Percentiles rank a stretch among this genome's conserved stretches.
Conservation (phyloP, 805 yeast species). For the Komagataella populi region DNA sequence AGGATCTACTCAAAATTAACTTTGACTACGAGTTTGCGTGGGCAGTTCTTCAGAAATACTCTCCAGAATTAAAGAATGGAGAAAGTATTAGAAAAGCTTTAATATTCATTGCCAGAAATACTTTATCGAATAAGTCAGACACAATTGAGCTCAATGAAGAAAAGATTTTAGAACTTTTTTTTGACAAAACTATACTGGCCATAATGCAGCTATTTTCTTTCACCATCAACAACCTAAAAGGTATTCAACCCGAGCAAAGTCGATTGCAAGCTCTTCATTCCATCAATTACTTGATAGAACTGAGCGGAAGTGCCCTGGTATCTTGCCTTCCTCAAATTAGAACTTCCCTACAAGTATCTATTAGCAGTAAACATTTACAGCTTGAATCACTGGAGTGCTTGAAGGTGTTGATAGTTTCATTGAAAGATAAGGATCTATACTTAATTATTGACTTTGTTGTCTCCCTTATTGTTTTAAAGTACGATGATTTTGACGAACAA, state of each 20-base stretch:
- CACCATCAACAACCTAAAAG: slow-evolving; percentile 59
- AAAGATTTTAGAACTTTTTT: slow-evolving; percentile 8
- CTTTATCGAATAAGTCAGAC: slow-evolving; percentile 2
- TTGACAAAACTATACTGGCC: slow-evolving; percentile 45
- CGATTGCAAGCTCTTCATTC: slow-evolving; percentile 65
- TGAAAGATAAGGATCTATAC: slow-evolving; percentile 42
- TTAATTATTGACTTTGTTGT: slow-evolving; percentile 63
- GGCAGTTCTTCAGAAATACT: slow-evolving; percentile 30
- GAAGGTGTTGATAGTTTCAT: slow-evolving; percentile 40
- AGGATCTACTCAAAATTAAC: slow-evolving; percentile 20
- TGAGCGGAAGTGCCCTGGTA: slow-evolving; percentile 37
- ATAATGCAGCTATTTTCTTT: slow-evolving; percentile 71
- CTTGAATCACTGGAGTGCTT: slow-evolving; percentile 55
- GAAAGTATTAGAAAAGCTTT: slow-evolving; percentile 29
- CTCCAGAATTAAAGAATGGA: slow-evolving; percentile 12
- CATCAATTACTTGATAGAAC: slow-evolving; percentile 47
- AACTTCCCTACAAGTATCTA: slow-evolving; percentile 70
- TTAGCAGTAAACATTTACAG: slow-evolving; percentile 50
- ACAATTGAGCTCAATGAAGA: slow-evolving; percentile 2
- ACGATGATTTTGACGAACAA: slow-evolving; percentile 33
- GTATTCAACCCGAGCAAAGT: slow-evolving; percentile 58
- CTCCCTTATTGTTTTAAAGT: slow-evolving; percentile 60
- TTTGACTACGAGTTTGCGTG: slow-evolving; percentile 17
- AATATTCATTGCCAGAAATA: slow-evolving; percentile 11
- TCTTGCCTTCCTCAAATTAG: slow-evolving; percentile 76